Conservation (phyloP, 805 yeast genomes). For the Barnettozyma californica region DNA sequence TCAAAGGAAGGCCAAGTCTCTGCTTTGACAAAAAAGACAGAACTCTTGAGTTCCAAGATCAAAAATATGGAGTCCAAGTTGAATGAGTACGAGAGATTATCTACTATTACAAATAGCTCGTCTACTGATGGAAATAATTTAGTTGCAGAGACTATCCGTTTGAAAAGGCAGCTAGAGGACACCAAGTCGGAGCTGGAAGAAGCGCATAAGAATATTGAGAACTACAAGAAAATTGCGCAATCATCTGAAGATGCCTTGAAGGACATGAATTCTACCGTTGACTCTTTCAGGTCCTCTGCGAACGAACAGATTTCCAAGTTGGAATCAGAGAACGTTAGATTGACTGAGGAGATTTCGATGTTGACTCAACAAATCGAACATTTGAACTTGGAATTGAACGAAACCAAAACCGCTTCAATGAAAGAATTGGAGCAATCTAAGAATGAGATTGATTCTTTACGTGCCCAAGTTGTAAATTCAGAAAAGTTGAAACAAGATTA, state of each 20-base stretch:
- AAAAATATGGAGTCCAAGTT: conserved; percentile 26
- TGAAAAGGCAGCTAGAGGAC: conserved; percentile 37
- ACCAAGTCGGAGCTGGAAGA: conserved; percentile 50
- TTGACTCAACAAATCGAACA: conserved; percentile 28
- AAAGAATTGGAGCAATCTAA: conserved; percentile 14
- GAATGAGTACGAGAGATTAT: conserved; percentile 26
- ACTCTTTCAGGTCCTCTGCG: conserved; percentile 31
- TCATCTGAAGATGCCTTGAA: conserved; percentile 64
- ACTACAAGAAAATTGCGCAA: conserved; percentile 55
- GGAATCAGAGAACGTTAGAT: conserved; percentile 17
- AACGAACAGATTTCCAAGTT: conserved; percentile 15
- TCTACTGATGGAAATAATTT: conserved; percentile 21
- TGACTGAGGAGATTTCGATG: conserved; percentile 20
- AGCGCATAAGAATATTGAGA: conserved; percentile 53
- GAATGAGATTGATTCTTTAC: conserved; percentile 15
- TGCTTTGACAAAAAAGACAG: conserved; percentile 34
- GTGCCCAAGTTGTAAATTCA: conserved; percentile 18
- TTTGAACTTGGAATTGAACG: conserved; percentile 28
- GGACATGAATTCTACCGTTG: conserved; percentile 50
- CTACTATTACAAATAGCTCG: conserved; percentile 10
- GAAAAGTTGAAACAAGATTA: conserved; percentile 27
- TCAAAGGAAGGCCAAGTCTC: conserved; percentile 37
- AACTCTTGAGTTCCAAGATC: conserved; percentile 28
- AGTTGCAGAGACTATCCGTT: conserved; percentile 27
- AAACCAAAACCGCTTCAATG: conserved; percentile 25